Base-by-base conservation (phyloP, 345 rosid species). In the Dipteronia sinensis region DNA sequence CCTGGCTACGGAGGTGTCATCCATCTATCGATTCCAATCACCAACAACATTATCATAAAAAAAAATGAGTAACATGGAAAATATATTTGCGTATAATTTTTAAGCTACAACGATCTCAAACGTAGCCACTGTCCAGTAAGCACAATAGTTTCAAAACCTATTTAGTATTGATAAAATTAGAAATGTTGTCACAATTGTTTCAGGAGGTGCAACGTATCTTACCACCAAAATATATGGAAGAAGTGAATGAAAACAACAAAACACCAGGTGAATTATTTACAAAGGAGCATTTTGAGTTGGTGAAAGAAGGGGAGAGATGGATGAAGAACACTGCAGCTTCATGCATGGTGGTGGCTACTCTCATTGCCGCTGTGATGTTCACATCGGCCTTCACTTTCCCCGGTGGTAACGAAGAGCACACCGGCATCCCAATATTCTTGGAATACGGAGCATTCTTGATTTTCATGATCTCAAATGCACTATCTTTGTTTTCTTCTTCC, bases 261-360 rank as follows among this genome's bases (percentile, higher is more conserved):
- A 56, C 67, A 38, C 79, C 79, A 1, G 12, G 38, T 2, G 17
- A 22, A 15, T 59, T 76, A 7, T 69, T 76, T 19, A 22, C 74
- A 0, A 55, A 68, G 2, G 67, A 71, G 10, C 72, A 65, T 72
- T 17, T n/a, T 11, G 63, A 58, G 3, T 25, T 68, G 15, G 74
- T 59, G 12, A 58, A 67, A 27, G 31, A 67, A 68, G 82, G 74
- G 25, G 69, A 61, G 22, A 23, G 69, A 19, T 79, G 82, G 82
- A 79, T 79, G 73, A 79, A 73, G 47, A 62, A 58, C 34, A 74
- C 69, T 16, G 69, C 77, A 19, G 29, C 62, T 7, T 67, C 77
- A 12, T 73, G 51, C 23, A 66, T 61, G 6, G 78, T 74, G 8
- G 82, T 74, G 7, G 82, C 77, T 3, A 19, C 77, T 1, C 78